Percentiles rank a stretch among this genome's conserved stretches.
These are phyloP conservation scores for Agrocybe praecox DNA, from an alignment of 768 basidiomycete genomes.

Conservation along the genomic window DNA sequence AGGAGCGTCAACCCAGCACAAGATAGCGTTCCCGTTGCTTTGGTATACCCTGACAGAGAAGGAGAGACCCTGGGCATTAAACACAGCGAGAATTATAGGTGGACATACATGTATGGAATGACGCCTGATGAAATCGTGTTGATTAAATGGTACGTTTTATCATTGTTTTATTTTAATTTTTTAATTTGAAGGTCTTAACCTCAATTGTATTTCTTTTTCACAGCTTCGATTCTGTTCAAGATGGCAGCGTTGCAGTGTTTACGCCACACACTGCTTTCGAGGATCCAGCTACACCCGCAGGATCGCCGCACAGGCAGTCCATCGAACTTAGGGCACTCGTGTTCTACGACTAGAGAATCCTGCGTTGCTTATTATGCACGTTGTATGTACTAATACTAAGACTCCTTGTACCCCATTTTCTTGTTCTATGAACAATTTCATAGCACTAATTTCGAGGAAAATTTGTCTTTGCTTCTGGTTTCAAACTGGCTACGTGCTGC, in stretches of 20 bases:
- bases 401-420: too few species aligned
- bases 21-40: conserved; percentile 45
- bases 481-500: too few species aligned
- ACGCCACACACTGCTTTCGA: neutral
- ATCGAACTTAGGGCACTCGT: neutral
- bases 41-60: conserved; percentile 50
- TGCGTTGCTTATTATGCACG: too few species aligned
- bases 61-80: conserved; percentile 53
- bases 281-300: neutral
- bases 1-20: conserved; percentile 40
- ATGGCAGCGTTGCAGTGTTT: neutral
- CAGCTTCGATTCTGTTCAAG: neutral
- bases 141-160: conserved; percentile 47
- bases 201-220: neutral
- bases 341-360: neutral
- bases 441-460: too few species aligned
- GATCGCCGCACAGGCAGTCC: neutral
- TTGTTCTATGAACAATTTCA: too few species aligned
- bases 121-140: conserved; percentile 49
- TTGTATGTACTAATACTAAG: too few species aligned
- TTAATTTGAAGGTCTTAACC: neutral
- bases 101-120: conserved; percentile 52
- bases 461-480: too few species aligned
- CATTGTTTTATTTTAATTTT: too few species aligned
- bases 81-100: conserved; percentile 48